phyloP scores from a whole-genome alignment of 768 basidiomycete species.

The Phanerochaete sordida region DNA sequence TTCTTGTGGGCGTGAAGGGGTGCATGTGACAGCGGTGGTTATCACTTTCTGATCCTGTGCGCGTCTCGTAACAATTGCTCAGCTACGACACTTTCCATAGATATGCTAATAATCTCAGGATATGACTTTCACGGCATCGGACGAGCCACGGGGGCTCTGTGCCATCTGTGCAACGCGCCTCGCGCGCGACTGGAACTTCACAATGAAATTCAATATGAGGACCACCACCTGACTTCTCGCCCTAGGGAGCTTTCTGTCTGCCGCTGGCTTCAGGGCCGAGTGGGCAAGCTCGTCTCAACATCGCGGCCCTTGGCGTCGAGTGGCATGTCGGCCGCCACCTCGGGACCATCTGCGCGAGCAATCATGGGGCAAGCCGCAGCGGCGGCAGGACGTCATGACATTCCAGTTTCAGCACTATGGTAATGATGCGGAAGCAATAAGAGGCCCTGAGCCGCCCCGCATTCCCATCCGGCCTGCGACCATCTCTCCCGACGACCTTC shows the following conservation, averaged over 20 bases:
- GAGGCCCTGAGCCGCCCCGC: background rate
- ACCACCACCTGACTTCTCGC: no score
- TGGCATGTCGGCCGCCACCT: no score
- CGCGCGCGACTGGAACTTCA: no score
- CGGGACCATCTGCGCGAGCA: background rate
- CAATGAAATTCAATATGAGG: no score
- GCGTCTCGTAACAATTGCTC: background rate
- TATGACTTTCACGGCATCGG: no score
- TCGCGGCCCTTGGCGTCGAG: no score
- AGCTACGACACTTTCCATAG: background rate
- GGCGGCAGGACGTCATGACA: background rate
- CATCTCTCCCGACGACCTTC: background rate
- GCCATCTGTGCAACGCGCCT: no score
- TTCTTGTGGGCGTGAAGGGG: slow-evolving; percentile 36
- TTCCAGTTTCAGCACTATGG: background rate
- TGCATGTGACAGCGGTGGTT: background rate
- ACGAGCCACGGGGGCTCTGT: no score
- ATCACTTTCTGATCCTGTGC: background rate
- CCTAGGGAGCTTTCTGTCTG: no score
- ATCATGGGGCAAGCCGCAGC: background rate
- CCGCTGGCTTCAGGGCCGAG: no score
- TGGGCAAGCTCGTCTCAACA: no score
- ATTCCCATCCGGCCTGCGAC: background rate
- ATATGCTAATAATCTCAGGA: background rate
- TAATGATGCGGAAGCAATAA: background rate